These are phyloP conservation scores for Crithidia expoeki DNA, from an alignment of 208 protist species.

Conservation along the genomic window DNA sequence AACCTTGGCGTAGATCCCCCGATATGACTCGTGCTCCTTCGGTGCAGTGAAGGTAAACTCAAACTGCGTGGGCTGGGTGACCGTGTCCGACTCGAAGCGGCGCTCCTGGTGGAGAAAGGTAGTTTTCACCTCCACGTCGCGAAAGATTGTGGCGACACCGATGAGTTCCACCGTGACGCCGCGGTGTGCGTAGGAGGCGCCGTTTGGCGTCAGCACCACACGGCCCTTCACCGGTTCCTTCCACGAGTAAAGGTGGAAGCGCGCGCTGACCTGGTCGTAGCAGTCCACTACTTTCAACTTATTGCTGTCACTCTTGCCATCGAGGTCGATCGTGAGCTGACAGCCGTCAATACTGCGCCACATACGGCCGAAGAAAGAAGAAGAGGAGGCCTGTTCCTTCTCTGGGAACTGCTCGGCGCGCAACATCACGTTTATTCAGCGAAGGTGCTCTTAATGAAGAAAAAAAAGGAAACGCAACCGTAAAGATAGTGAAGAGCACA, in stretches of 20 bases:
- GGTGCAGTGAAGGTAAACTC: conserved; percentile 75
- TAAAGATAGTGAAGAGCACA: too few relatives aligned
- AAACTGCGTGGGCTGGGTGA: conserved; percentile 46
- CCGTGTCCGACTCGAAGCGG: conserved; percentile 71
- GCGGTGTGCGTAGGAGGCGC: conserved; percentile 62
- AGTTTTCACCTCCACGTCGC: conserved; percentile 20
- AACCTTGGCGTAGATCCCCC: conserved; percentile 70
- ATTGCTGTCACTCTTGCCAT: conserved; percentile 30
- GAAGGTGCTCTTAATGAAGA: neutral
- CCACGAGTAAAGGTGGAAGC: conserved; percentile 57
- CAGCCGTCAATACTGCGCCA: conserved; percentile 81
- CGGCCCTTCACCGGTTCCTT: conserved; percentile 61
- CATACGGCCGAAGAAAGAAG: conserved; percentile 63
- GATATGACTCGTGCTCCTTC: conserved; percentile 89
- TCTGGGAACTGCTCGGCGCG: conserved; percentile 50
- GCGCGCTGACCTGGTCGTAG: conserved; percentile 51
- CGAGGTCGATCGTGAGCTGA: conserved; percentile 61
- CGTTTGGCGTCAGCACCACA: conserved; percentile 60
- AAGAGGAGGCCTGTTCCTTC: conserved; percentile 47
- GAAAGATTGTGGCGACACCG: conserved; percentile 48
- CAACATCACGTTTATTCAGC: conserved; percentile 47
- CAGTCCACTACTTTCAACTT: conserved; percentile 28
- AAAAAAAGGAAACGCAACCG: conserved; percentile 26
- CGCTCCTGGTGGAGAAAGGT: conserved; percentile 77
- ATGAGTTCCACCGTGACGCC: conserved; percentile 79